Base-by-base conservation (phyloP, 306 rosid species). In the Mimosa bimucronata region DNA sequence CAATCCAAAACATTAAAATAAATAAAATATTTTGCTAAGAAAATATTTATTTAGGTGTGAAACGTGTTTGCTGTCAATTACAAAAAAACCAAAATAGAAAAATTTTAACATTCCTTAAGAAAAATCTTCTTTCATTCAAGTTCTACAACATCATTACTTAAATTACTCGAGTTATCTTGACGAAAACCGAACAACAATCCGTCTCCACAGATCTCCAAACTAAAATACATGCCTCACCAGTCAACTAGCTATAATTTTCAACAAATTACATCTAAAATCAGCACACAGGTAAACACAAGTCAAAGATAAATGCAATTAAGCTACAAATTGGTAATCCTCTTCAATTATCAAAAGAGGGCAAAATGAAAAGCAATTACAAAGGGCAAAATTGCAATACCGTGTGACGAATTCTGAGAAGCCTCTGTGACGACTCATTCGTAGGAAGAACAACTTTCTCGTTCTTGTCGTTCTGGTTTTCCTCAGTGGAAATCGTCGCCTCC, bases 331-430 rank as follows among this genome's bases (percentile, higher is more conserved):
- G 4, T 31, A 38, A 18, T 48, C 42, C 28, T 26, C 30, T 42
- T 11, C 21, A 48, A 40, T 21, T 72, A n/a, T 16, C 53, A 19
- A 40, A 55, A 13, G 41, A 21, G 21, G 73, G 29, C 4, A 66
- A 66, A 19, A 66, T 5, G 15, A 66, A 67, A 16, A 66, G 71
- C 73, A 67, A 67, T 2, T 38, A 40, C 23, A 57, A 13, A 3
- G 37, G 45, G 7, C 29, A 42, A 15, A 1, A 5, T 64, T 66
- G 41, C 57, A 77, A 74, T 85, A 95, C 99, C 93, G 99, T 85
- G 83, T 95, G 99, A 37, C 99, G 99, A 70, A 95, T 86, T 79
- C 94, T 86, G 81, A 95, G 98, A 37, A 95, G 97, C 41, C 76
- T 86, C 77, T 83, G 87, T 0, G 99, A 95, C 3, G 98, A 91